Conservation (phyloP, 2,329 filamentous ascomycete species). For the Fusarium austroafricanum region DNA sequence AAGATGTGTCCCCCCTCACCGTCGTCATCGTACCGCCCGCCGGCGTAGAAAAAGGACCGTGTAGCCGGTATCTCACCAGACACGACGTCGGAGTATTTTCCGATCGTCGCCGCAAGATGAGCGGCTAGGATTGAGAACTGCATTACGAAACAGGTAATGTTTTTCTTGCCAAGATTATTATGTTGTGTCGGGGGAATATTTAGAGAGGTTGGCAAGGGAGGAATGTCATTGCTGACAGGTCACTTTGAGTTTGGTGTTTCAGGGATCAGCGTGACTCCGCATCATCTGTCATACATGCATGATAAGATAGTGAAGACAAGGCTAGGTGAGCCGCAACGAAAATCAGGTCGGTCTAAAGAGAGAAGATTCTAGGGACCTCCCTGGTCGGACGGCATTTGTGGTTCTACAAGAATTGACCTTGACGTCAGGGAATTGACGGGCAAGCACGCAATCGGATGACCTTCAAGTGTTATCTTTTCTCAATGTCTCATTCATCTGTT, state of each 20-base stretch:
- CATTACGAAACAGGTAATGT: constrained; percentile 5
- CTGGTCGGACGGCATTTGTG: not conserved
- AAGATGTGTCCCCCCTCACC: constrained; percentile 37
- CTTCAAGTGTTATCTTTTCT: not conserved
- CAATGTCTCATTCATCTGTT: not conserved
- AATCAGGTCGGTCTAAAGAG: not conserved
- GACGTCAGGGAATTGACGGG: not conserved
- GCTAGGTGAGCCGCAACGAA: constrained; percentile 14
- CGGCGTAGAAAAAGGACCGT: constrained; percentile 37
- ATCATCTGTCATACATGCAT: constrained; percentile 11
- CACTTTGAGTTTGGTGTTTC: not conserved
- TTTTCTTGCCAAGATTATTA: not conserved
- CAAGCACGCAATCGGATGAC: not conserved
- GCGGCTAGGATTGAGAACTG: constrained; percentile 13
- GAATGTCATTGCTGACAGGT: constrained; percentile 5
- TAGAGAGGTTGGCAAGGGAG: not conserved
- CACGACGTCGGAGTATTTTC: constrained; percentile 6
- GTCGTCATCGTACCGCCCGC: constrained; percentile 38
- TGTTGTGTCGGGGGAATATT: not conserved
- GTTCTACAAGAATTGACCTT: not conserved
- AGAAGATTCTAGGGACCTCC: not conserved
- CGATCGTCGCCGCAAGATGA: constrained; percentile 15
- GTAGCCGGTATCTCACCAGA: constrained; percentile 25
- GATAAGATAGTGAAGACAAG: constrained; percentile 8
- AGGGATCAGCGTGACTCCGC: constrained; percentile 12